Conservation (phyloP, 768 basidiomycete genomes). For the Lepiota brunneoincarnata region DNA sequence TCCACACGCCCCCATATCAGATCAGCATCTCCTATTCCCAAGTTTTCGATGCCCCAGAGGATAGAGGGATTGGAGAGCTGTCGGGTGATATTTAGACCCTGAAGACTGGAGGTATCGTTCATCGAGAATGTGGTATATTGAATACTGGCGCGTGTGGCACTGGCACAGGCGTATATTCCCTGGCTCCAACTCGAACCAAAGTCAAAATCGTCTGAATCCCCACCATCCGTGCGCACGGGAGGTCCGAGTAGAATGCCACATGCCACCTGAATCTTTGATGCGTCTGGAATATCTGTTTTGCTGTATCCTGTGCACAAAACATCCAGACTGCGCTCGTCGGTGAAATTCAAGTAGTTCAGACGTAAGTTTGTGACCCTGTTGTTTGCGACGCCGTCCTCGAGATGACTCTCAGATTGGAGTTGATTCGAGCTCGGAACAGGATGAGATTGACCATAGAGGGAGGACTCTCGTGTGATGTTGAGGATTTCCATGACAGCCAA, state of each 20-base stretch:
- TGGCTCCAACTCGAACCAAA: slow-evolving; percentile 19
- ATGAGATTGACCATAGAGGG: slow-evolving; percentile 13
- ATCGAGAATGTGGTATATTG: not conserved
- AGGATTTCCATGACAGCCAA: slow-evolving; percentile 12
- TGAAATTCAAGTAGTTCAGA: not conserved
- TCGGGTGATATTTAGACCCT: not conserved
- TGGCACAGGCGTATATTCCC: slow-evolving; percentile 16
- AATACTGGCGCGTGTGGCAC: slow-evolving; percentile 9
- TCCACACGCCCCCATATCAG: not conserved
- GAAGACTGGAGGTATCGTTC: not conserved
- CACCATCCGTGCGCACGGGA: slow-evolving; percentile 20
- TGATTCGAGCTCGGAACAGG: too few species aligned
- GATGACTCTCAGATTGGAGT: not conserved
- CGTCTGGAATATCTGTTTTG: slow-evolving; percentile 15
- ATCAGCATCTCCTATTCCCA: not conserved
- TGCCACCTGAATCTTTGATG: slow-evolving; percentile 16
- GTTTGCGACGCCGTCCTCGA: too few species aligned
- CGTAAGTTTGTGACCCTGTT: not conserved
- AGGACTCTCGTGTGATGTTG: slow-evolving; percentile 16
- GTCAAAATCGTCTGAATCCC: slow-evolving; percentile 10
- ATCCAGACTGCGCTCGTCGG: not conserved
- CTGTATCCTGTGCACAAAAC: slow-evolving; percentile 18
- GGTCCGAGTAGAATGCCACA: slow-evolving; percentile 18
- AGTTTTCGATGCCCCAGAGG: not conserved
- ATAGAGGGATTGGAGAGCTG: too few species aligned